Base-by-base conservation (phyloP, 2,329 filamentous ascomycete genomes). In the Ophiosphaerella narmari region DNA sequence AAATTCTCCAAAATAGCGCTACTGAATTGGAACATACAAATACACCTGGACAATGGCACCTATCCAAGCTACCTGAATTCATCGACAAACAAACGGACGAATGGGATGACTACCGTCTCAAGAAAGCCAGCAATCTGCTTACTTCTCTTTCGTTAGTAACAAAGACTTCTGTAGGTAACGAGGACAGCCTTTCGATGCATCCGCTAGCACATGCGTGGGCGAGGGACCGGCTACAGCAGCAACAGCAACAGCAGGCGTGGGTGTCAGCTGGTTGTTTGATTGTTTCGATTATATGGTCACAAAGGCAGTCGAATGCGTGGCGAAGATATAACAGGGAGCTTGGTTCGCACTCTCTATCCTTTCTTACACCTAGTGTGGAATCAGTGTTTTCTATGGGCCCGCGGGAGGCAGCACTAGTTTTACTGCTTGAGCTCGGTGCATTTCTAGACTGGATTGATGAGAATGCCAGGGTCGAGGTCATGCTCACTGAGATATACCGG, bases 141-240 rank as follows among this genome's bases (percentile, higher is more conserved):
- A 54, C 40, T 11, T 67, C 65, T 16, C 63, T 71, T 46, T 68
- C 65, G 5, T 52, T 73, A n/a, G 54, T 71, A 8, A 59, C 47
- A 37, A 50, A 39, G 39, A 39, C 42, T 31, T 8, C 7, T 11
- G 29, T 24, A 34, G 47, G 44, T n/a, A 39, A 46, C 11, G 24
- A 40, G 1, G 57, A 40, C 4, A 43, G 46, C 36, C 42, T 74
- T 21, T 70, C 70, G 18, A 73, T 73, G 55, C 71, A 75, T 51
- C 68, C 68, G 7, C 57, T 75, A 2, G 61, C 67, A 8, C 72
- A 75, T 46, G 60, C 67, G 2, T 74, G 70, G 71, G 68, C 67
- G 14, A 61, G 58, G 39, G 68, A 71, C 40, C 62, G 67, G 8
- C 57, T 64, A 44, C 41, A 54, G 21, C 23, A 52, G 37, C 43